Base-by-base conservation (phyloP, 73 alveolate species). In the Uronychia setigera region DNA sequence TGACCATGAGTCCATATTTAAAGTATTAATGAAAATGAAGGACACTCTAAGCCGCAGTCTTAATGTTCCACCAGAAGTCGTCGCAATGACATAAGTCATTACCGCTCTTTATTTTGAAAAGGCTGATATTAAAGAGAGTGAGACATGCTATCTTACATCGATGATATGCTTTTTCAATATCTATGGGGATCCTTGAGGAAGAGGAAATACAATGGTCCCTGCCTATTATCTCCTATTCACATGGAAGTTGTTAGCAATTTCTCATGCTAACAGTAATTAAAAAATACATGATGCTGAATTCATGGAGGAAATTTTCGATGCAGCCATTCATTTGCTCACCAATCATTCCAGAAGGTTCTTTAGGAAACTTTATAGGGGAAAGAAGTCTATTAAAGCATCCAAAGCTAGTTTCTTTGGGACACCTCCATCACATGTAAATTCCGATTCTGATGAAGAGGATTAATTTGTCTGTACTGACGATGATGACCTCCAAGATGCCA, bases 111-210 rank as follows among this genome's bases (percentile, higher is more conserved):
- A 35, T 75, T 82, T 74, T 79, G 97, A 93, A 74, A 85, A 91
- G 81, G 59, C 74, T 33, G 87, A 59, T 31, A 59, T 93, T 35
- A 79, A 32, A 26, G 93, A 90, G 74, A 83, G 91, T 32, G 97
- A 93, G 90, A 83, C 60, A 32, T 77, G 81, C 81, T 91, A 91
- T 58, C 33, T 91, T 28, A 90, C 85, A 57, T 59, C 95, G 26
- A 28, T 93, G 86, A 80, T 93, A 25, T 80, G 85, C 30, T 80
- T 81, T 60, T 81, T 92, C 46, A 27, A 80, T 0, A 60, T 90
- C 32, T 35, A 59, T 32, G 97, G 97, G 1, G 97, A 93, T 59
- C 97, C 97, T 9, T 87, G 97, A 59, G 97, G 97, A 13, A 81
- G 97, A 91, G 93, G 93, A 25, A 84, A 84, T 82, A 46, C n/a